Percentiles rank a stretch among this genome's conserved stretches.
Evolutionary conservation across 2,329 filamentous ascomycete species (phyloP).

Genomic region (Pseudogymnoascus sp.): DNA sequence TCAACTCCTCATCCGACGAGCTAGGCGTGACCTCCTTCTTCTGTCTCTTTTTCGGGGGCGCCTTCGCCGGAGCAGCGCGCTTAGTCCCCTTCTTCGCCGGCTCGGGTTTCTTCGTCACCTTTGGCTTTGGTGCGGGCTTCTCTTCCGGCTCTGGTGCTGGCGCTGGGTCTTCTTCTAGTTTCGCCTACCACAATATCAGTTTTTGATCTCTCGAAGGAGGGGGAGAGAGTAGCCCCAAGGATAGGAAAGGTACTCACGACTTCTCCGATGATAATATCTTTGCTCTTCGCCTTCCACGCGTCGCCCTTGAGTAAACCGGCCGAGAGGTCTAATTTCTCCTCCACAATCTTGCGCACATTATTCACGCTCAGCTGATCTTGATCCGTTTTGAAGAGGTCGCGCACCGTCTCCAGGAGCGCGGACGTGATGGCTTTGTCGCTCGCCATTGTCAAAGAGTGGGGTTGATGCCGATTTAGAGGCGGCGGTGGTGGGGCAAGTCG

Average conservation of each 20-base stretch:
- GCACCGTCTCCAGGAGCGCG: conserved; percentile 42
- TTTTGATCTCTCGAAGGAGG: not conserved
- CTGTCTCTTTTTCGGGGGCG: conserved; percentile 27
- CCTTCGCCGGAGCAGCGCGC: conserved; percentile 35
- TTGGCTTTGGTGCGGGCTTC: conserved; percentile 12
- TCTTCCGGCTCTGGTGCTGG: conserved; percentile 1
- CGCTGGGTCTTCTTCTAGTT: conserved; percentile 14
- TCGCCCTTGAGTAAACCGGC: conserved; percentile 42
- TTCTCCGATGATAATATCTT: conserved; percentile 46
- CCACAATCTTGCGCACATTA: conserved; percentile 45
- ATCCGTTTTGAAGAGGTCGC: conserved; percentile 36
- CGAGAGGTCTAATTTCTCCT: conserved; percentile 42
- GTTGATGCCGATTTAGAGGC: not conserved
- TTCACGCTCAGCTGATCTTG: conserved; percentile 49
- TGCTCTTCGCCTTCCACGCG: conserved; percentile 54
- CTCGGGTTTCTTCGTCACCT: conserved; percentile 37
- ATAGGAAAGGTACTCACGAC: conserved; percentile 39
- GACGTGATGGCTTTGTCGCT: conserved; percentile 37
- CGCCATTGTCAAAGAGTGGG: conserved; percentile 27
- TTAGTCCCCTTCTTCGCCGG: conserved; percentile 36
- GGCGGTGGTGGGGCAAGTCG: too few relatives aligned
- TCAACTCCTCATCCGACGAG: conserved; percentile 13
- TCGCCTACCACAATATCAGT: conserved; percentile 12
- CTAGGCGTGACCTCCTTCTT: conserved; percentile 24
- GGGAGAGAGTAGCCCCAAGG: conserved; percentile 8